These are phyloP conservation scores for Tuber calosporum DNA, from an alignment of 495 filamentous ascomycete genomes.

Conservation along the genomic window DNA sequence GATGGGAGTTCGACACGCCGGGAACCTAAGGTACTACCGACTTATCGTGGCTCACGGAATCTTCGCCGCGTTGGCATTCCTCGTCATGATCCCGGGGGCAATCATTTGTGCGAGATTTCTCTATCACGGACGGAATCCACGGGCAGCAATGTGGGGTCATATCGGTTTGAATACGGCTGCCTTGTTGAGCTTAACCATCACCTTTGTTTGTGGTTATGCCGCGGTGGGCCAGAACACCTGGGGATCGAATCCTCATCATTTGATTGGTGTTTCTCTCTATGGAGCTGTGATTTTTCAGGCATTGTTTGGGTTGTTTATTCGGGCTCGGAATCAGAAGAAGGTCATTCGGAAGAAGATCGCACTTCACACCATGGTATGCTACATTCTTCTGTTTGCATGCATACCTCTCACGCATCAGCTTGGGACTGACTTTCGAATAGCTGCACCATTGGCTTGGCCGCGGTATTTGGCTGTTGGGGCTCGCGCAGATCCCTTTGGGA, in stretches of 20 bases:
- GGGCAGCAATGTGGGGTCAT: conserved; percentile 66
- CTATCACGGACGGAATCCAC: conserved; percentile 51
- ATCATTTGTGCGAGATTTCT: conserved; percentile 74
- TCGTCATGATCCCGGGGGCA: conserved; percentile 71
- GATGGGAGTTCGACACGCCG: conserved; percentile 33
- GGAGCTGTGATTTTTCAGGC: conserved; percentile 73
- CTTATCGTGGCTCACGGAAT: conserved; percentile 79
- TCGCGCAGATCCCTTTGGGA: conserved; percentile 82
- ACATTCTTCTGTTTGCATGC: conserved; percentile 6
- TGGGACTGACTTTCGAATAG: conserved; percentile 7
- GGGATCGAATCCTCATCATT: conserved; percentile 87
- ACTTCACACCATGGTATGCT: conserved; percentile 33
- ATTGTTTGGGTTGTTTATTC: conserved; percentile 66
- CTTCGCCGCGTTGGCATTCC: conserved; percentile 78
- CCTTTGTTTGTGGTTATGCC: conserved; percentile 69
- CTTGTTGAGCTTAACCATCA: conserved; percentile 60
- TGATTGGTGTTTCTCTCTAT: conserved; percentile 82
- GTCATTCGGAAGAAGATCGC: conserved; percentile 28
- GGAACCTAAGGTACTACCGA: conserved; percentile 58
- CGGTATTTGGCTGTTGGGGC: conserved; percentile 64
- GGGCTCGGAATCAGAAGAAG: conserved; percentile 53
- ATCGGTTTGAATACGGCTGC: conserved; percentile 82
- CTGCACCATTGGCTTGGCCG: conserved; percentile 87
- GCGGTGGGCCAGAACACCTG: conserved; percentile 69
- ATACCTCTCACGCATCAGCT: neutral